Evolutionary conservation across 2,329 filamentous ascomycete genomes (phyloP).

Genomic region (Cladosporium sp.): DNA sequence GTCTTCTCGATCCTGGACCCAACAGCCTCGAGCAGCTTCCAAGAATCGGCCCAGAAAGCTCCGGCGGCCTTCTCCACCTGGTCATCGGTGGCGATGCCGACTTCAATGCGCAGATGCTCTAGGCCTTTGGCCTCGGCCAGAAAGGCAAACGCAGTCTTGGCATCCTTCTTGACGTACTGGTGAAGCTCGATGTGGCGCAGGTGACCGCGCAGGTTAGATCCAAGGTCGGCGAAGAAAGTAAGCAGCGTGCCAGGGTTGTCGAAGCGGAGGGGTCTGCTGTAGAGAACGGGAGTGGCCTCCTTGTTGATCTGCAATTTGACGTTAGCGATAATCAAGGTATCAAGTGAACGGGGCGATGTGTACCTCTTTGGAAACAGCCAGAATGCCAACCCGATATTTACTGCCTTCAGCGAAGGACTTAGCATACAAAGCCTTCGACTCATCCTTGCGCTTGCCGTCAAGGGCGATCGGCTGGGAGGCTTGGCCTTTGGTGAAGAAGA

Average conservation of each 20-base stretch:
- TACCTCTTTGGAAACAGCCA: constrained; percentile 32
- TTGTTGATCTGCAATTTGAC: constrained; percentile 21
- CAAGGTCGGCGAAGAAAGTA: constrained; percentile 30
- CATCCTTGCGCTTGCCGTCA: constrained; percentile 25
- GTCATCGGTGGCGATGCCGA: constrained; percentile 24
- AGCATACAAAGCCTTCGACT: constrained; percentile 26
- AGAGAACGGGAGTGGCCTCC: constrained; percentile 30
- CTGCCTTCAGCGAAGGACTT: constrained; percentile 29
- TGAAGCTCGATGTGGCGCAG: constrained; percentile 27
- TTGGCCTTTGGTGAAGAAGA: constrained; percentile 27
- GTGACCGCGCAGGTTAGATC: constrained; percentile 16
- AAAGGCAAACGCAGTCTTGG: constrained; percentile 29
- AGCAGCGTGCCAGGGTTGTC: constrained; percentile 28
- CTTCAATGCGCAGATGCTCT: constrained; percentile 25
- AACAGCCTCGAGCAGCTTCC: constrained; percentile 6
- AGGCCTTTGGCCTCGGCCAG: constrained; percentile 31
- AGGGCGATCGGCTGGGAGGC: constrained; percentile 26
- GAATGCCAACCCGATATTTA: constrained; percentile 31
- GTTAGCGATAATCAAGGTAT: background rate
- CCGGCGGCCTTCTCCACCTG: constrained; percentile 33
- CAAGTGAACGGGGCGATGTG: background rate
- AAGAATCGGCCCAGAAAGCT: constrained; percentile 20
- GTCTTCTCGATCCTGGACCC: constrained; percentile 1
- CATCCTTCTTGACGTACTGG: constrained; percentile 27
- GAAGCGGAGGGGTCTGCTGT: constrained; percentile 29